Percentiles rank a stretch among this genome's conserved stretches.
Evolutionary conservation across 768 basidiomycete species (phyloP).

Genomic region (Auricularia auricula-judae): DNA sequence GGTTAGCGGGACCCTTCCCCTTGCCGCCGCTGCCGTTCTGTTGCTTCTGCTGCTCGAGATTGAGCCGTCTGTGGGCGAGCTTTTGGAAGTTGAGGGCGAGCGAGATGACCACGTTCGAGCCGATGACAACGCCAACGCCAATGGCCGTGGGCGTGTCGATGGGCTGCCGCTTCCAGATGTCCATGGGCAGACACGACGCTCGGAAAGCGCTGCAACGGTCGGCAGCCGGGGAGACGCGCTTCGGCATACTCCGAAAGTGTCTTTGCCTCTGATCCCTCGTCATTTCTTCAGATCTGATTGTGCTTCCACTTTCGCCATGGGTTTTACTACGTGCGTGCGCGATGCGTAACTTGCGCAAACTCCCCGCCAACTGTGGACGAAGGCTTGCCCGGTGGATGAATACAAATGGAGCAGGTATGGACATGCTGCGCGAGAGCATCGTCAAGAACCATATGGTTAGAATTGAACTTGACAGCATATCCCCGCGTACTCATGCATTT

Average conservation of each 20-base stretch:
- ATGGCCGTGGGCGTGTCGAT: slow-evolving; percentile 50
- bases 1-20: neutral
- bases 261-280: too few relatives aligned
- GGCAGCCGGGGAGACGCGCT: too few relatives aligned
- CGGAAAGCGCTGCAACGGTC: neutral
- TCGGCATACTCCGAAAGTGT: too few relatives aligned
- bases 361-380: neutral
- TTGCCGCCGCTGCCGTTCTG: slow-evolving; percentile 3
- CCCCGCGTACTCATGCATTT: slow-evolving; percentile 22
- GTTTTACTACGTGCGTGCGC: neutral
- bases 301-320: neutral
- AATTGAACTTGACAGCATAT: slow-evolving; percentile 8
- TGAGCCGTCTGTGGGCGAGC: slow-evolving; percentile 69
- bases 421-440: slow-evolving; percentile 60
- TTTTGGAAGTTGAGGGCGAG: slow-evolving; percentile 90
- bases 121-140: slow-evolving; percentile 74
- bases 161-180: slow-evolving; percentile 18
- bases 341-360: neutral
- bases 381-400: slow-evolving; percentile 77
- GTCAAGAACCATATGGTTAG: slow-evolving; percentile 53
- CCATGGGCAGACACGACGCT: neutral
- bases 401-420: slow-evolving; percentile 62
- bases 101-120: slow-evolving; percentile 81
- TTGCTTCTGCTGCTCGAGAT: slow-evolving; percentile 22
- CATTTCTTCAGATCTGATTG: too few relatives aligned